phyloP scores from a whole-genome alignment of 306 rosid species.

The Vicia faba region DNA sequence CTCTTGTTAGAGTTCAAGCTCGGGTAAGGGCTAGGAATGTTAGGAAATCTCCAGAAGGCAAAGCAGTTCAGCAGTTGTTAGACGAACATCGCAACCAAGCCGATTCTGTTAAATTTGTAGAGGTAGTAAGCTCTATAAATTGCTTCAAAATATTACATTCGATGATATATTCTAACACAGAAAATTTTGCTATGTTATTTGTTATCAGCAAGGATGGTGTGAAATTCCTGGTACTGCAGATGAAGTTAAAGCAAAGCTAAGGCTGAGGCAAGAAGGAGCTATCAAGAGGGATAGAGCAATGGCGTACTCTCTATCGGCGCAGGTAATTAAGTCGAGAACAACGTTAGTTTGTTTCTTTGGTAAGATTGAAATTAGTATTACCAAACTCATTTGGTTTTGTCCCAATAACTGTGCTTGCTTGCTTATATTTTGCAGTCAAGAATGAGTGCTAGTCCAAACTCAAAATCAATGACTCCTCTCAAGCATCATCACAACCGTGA shows the following conservation, averaged over 20 bases:
- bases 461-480: slow-evolving; percentile 45
- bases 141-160: too few relatives aligned
- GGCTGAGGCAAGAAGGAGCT: slow-evolving; percentile 75
- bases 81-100: slow-evolving; percentile 45
- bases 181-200: not conserved
- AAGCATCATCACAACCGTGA: slow-evolving; percentile 47
- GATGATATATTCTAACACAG: slow-evolving; percentile 22
- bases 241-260: slow-evolving; percentile 71
- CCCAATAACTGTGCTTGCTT: not conserved
- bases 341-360: not conserved
- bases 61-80: slow-evolving; percentile 40
- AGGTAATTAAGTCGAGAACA: slow-evolving; percentile 54
- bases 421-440: slow-evolving; percentile 58
- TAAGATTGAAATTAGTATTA: not conserved
- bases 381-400: slow-evolving; percentile 14
- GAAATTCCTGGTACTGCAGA: slow-evolving; percentile 68
- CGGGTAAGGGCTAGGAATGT: slow-evolving; percentile 66
- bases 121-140: slow-evolving; percentile 40
- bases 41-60: slow-evolving; percentile 53
- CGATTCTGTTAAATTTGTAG: slow-evolving; percentile 56
- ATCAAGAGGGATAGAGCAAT: slow-evolving; percentile 82
- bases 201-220: slow-evolving; percentile 80
- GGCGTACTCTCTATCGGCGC: slow-evolving; percentile 71
- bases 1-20: slow-evolving; percentile 85
- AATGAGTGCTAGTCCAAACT: slow-evolving; percentile 60